These are phyloP conservation scores for Lipomyces chichibuensis DNA, from an alignment of 805 yeast species.

Conservation along the genomic window DNA sequence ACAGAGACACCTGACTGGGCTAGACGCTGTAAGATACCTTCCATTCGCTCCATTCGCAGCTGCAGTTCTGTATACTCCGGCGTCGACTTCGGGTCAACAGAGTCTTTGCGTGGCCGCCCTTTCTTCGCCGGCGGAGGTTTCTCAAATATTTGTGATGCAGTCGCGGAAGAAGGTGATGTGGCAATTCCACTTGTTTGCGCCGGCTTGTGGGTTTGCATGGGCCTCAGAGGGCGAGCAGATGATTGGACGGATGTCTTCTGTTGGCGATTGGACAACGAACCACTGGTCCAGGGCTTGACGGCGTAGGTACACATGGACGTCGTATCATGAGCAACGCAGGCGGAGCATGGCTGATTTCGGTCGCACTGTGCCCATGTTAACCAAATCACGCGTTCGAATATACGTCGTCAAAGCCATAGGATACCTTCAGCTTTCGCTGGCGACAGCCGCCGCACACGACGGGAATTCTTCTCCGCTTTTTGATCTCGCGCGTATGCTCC, in stretches of 20 bases:
- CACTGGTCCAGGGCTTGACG: constrained; percentile 20
- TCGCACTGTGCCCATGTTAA: constrained; percentile 13
- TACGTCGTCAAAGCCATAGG: neutral
- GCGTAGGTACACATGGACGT: constrained; percentile 18
- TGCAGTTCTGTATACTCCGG: constrained; percentile 23
- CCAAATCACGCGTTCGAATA: neutral
- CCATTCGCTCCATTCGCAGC: constrained; percentile 27
- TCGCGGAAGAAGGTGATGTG: neutral
- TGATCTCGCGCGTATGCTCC: neutral
- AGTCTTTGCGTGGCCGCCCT: neutral
- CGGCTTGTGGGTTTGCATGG: neutral
- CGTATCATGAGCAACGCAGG: constrained; percentile 27
- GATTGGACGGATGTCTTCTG: neutral
- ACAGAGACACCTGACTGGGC: constrained; percentile 14
- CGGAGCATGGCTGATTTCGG: constrained; percentile 27
- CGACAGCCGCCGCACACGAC: constrained; percentile 36
- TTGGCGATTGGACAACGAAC: neutral
- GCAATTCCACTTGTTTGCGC: neutral
- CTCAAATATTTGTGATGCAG: neutral
- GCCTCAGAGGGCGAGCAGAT: neutral
- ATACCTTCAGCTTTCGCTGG: constrained; percentile 35
- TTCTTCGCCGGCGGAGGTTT: neutral
- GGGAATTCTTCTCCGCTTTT: constrained; percentile 31
- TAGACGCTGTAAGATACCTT: constrained; percentile 17
- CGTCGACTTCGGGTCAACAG: neutral